Percentiles rank a stretch among this genome's conserved stretches.
Evolutionary conservation across 768 basidiomycete genomes (phyloP).

Genomic region (Collybia nuda): DNA sequence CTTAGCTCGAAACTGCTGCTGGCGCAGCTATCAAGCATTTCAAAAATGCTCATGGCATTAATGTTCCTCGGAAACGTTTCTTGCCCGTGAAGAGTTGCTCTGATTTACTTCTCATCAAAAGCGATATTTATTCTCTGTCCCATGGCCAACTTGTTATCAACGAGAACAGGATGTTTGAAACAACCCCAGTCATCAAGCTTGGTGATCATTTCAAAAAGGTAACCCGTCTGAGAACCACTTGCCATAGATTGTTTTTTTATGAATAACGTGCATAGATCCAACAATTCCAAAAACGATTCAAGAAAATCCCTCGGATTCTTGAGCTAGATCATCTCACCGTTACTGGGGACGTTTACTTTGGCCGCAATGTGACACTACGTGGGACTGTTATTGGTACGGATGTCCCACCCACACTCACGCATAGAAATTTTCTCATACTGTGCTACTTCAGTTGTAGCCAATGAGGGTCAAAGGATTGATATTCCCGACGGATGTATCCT

Average conservation of each 20-base stretch:
- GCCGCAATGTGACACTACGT: constrained; percentile 79
- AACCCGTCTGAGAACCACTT: not conserved
- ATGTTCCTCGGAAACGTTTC: constrained; percentile 93
- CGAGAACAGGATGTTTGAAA: constrained; percentile 77
- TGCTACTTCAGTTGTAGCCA: constrained; percentile 56
- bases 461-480: constrained; percentile 80
- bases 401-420: not conserved
- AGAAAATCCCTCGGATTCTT: constrained; percentile 87
- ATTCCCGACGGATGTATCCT: constrained; percentile 82
- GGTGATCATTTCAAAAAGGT: constrained; percentile 98
- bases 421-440: not conserved
- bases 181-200: constrained; percentile 94
- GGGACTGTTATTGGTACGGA: constrained; percentile 80
- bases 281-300: constrained; percentile 93
- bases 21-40: constrained; percentile 96
- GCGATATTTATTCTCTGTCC: constrained; percentile 86
- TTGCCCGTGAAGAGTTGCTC: constrained; percentile 90
- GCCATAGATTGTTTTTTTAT: not conserved
- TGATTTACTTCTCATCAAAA: constrained; percentile 86
- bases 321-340: constrained; percentile 96
- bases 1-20: constrained; percentile 85
- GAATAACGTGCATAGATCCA: constrained; percentile 48
- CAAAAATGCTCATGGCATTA: constrained; percentile 88
- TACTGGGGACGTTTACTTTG: constrained; percentile 88
- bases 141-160: constrained; percentile 90